These are phyloP conservation scores for Nakaseomyces nivariensis DNA, from an alignment of 1,139 yeast species.

Conservation along the genomic window DNA sequence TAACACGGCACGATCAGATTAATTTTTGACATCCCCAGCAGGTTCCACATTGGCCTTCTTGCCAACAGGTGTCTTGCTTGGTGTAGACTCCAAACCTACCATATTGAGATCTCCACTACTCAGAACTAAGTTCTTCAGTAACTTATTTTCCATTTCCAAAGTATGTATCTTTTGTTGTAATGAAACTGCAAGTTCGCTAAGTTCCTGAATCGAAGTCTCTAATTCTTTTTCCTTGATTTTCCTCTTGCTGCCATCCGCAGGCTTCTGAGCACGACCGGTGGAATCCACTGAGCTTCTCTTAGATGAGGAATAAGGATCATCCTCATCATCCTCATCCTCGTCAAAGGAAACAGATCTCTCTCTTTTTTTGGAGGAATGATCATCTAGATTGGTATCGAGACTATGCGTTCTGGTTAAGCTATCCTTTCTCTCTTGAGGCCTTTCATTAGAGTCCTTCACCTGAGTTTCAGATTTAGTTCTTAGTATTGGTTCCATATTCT, in stretches of 20 bases:
- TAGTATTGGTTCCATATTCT: not conserved
- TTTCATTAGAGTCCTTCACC: not conserved
- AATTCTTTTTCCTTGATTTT: slow-evolving; percentile 77
- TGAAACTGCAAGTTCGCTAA: slow-evolving; percentile 49
- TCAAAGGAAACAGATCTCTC: not conserved
- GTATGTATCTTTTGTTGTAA: slow-evolving; percentile 58
- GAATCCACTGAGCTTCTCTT: not conserved
- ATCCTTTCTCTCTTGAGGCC: not conserved
- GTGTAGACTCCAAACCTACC: not conserved
- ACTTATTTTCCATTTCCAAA: slow-evolving; percentile 74
- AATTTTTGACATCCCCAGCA: too few relatives aligned
- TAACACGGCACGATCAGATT: too few relatives aligned
- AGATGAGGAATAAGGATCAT: slow-evolving; percentile 2
- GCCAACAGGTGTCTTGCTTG: not conserved
- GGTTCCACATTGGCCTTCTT: not conserved
- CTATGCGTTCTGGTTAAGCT: not conserved
- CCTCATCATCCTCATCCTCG: slow-evolving; percentile 1
- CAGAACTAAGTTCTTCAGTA: slow-evolving; percentile 65
- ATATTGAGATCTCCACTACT: slow-evolving; percentile 36
- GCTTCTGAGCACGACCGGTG: not conserved
- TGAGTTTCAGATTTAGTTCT: slow-evolving; percentile 1
- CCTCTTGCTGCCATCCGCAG: slow-evolving; percentile 38
- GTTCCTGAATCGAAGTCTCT: slow-evolving; percentile 55
- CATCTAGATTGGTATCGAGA: not conserved
- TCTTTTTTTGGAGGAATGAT: not conserved